Base-by-base conservation (phyloP, 148 eudicot genomes). In the Chenopodium quinoa region DNA sequence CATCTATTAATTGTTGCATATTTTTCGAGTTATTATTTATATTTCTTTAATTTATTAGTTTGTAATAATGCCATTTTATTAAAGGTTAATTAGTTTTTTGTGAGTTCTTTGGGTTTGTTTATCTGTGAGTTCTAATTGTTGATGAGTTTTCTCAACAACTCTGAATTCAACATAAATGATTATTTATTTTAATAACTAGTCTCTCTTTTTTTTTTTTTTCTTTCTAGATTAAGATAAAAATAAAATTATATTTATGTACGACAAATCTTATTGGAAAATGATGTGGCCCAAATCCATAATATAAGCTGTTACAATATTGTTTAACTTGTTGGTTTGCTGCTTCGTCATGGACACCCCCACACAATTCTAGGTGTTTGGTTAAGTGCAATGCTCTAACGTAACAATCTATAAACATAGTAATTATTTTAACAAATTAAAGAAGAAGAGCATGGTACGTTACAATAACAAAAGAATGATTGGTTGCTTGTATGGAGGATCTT, bases 251-350 rank as follows among this genome's bases (percentile, higher is more conserved):
- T 29, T 54, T 20, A 31, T 6, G 78, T 27, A 52, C 5, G 40
- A 29, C 47, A 52, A 58, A 75, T 56, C 11, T 19, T 54, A 58
- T 25, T 75, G 78, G 29, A 27, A 2, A 75, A 58, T 58, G 78
- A 75, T 67, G 27, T 56, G 67, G 78, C 27, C 48, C 67, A 75
- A 75, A 58, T 75, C 66, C 48, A 75, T 52, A 25, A 7, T 50
- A 27, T 31, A 20, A 75, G 44, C 29, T 19, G 17, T 22, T 73
- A 44, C 23, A 9, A 27, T 52, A 50, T 75, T n/a, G 23, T 12
- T 3, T 47, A 8, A 40, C 44, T 40, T 40, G 8, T 37, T 34
- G 9, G 32, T 7, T 2, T 73, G 63, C 14, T 40, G 25, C 56
- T 47, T 47, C 58, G 27, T 74, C 48, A 52, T 74, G 40, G 40